Percentiles rank a stretch among this genome's conserved stretches.
These are phyloP conservation scores for Cnidoscolus chayamansa DNA, from an alignment of 441 rosid species.

Conservation along the genomic window DNA sequence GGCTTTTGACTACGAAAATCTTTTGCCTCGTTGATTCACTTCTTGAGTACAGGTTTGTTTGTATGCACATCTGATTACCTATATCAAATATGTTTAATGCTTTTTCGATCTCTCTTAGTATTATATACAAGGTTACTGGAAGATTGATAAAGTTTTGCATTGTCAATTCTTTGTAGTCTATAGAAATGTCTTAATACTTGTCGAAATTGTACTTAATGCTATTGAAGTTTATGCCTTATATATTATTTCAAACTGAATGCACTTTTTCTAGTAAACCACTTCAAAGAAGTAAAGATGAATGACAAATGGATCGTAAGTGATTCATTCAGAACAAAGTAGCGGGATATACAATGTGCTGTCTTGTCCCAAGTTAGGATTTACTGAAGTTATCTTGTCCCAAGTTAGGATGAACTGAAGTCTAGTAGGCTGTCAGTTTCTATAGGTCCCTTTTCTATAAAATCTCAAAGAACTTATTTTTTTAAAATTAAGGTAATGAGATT, in stretches of 20 bases:
- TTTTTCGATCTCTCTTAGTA: neutral
- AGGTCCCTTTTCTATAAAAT: neutral
- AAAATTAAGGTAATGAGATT: neutral
- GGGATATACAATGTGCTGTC: neutral
- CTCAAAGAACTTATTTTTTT: too few species aligned
- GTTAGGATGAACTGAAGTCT: neutral
- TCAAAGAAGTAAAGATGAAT: neutral
- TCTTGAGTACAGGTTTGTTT: constrained; percentile 62
- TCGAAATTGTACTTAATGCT: neutral
- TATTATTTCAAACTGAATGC: neutral
- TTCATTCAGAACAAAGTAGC: neutral
- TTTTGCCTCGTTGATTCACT: constrained; percentile 62
- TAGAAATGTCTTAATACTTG: neutral
- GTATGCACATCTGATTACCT: neutral
- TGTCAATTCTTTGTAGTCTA: neutral
- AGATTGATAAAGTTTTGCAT: neutral
- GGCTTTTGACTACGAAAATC: constrained; percentile 51
- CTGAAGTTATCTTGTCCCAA: too few species aligned
- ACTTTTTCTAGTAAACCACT: neutral
- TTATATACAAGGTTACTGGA: neutral
- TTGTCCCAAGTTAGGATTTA: neutral
- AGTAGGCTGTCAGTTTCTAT: neutral
- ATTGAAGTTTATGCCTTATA: neutral
- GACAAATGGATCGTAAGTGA: neutral
- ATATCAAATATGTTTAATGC: constrained; percentile 1